Percentiles rank a stretch among this genome's conserved stretches.
phyloP scores from a whole-genome alignment of 108 stramenopile genomes.

The Cyclostephanos tholiformis region DNA sequence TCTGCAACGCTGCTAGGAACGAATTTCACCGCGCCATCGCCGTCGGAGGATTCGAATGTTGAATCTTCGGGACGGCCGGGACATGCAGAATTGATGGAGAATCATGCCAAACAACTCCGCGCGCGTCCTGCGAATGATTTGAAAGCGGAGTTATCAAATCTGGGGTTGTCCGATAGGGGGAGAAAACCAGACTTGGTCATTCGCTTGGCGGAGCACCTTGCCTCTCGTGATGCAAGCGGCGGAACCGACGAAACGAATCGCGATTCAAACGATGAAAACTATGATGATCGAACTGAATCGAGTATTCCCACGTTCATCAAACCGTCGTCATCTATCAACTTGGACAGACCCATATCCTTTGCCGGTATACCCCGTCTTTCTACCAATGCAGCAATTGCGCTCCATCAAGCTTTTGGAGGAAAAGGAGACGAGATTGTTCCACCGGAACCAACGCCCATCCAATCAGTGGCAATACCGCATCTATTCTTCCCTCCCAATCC shows the following conservation, averaged over 20 bases:
- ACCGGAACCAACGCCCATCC: slow-evolving; percentile 75
- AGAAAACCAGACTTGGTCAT: slow-evolving; percentile 79
- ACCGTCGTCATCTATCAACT: slow-evolving; percentile 9
- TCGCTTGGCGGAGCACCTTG: slow-evolving; percentile 70
- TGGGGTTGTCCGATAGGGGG: slow-evolving; percentile 60
- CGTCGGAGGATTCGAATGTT: background rate
- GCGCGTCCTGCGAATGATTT: slow-evolving; percentile 68
- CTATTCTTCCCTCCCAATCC: slow-evolving; percentile 55
- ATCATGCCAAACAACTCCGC: slow-evolving; percentile 47
- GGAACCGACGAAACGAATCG: slow-evolving; percentile 16
- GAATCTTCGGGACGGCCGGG: slow-evolving; percentile 10
- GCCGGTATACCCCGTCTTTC: slow-evolving; percentile 68
- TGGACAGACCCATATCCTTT: slow-evolving; percentile 48
- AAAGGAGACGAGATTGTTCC: background rate
- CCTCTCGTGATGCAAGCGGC: slow-evolving; percentile 26
- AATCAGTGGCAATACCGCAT: slow-evolving; percentile 60
- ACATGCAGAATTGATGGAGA: slow-evolving; percentile 17
- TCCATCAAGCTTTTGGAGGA: slow-evolving; percentile 58
- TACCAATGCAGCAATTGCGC: slow-evolving; percentile 59
- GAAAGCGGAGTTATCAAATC: slow-evolving; percentile 64
- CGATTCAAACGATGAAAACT: slow-evolving; percentile 25
- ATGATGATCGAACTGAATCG: background rate
- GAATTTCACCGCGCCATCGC: background rate
- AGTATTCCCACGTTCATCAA: slow-evolving; percentile 2
- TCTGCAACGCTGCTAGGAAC: background rate